Evolutionary conservation across 768 basidiomycete genomes (phyloP), one percentile per base, ranked within the genome.

Genomic region (Amanita rubescens): DNA sequence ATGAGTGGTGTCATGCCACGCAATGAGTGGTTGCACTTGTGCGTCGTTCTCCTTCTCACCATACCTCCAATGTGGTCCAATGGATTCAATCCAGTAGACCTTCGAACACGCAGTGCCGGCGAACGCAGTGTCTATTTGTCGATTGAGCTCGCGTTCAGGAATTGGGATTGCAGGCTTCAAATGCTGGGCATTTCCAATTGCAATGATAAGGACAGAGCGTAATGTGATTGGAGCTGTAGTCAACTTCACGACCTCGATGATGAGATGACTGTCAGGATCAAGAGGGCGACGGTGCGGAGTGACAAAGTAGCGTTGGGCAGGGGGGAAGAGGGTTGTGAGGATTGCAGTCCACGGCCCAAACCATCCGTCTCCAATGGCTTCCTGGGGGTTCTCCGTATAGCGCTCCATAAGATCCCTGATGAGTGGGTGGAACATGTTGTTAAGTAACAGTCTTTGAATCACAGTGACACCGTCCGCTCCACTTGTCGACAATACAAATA

Each of bases 41-140:
- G 52, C 56, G 47, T 59, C 39, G 32, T 57, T 51, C 45, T 53
- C 54, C 58, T 59, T 59, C 51, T 59, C 49, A 32, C 58, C 56
- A 38, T 61, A 59, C 51, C 54, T 57, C 60, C 60, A 61, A 56
- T 61, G 60, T 35, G 60, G 58, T 38, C 60, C 58, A 54, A 61
- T 58, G 11, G 47, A 32, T 44, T 51, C 58, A 38, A 61, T 59
- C 60, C 58, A 61, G 55, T 59, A 61, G 32, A 56, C 55, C 55
- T 58, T 60, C 24, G 34, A 49, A 33, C 42, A 32, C 39, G 60
- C 55, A 38, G 56, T 61, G 48, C 60, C 55, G 25, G 56, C 48
- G 34, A 60, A 58, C 25, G 58, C 58, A 51, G 54, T 30, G 47
- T 59, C 56, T 30, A 47, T 59, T 44, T 58, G 55, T 44, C 41